Evolutionary conservation across 2,329 filamentous ascomycete species (phyloP), one percentile per base, ranked within the genome.

Genomic region (Claviceps pazoutovae): DNA sequence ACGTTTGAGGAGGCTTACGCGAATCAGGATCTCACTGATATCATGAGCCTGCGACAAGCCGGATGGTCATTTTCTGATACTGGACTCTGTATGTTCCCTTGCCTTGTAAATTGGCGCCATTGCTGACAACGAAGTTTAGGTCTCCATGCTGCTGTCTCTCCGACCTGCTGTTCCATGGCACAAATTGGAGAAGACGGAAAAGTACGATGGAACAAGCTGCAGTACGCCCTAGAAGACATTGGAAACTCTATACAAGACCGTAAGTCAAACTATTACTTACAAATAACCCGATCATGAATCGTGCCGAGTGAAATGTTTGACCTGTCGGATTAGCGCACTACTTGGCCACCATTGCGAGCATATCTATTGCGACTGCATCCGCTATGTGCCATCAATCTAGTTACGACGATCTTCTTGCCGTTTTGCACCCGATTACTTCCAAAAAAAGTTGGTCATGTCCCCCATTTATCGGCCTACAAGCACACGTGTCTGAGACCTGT

Each of bases 11-110:
- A 83, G 50, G 71, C 90, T 1, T 82, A 79, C 56, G 75, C 78
- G 5, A 77, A 84, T 52, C 74, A 76, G 30, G 83, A 85, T 58
- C 68, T 79, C 7, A 76, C 80, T 44, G 80, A 73, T 46, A 79
- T 94, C 36, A 80, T 78, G 55, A 85, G 80, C 52, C 73, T 94
- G 30, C 73, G 83, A 30, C 87, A 95, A 64, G 81, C 83, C 46
- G 88, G 88, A 1, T 95, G 94, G 65, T 74, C 76, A 6, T 93
- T 86, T 61, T 66, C 76, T 4, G 74, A 82, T 16, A 77, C 82
- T 42, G 75, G 79, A 13, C 78, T 84, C 54, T 83, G 83, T 84
- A 66, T 66, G 76, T 59, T 6, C 26, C 2, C 47, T 8, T 37
- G 13, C 47, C 34, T 36, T 19, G 7, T 4, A 13, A 19, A 9